Conservation (phyloP, 108 stramenopile genomes). For the Chaetoceros tenuissimus region DNA sequence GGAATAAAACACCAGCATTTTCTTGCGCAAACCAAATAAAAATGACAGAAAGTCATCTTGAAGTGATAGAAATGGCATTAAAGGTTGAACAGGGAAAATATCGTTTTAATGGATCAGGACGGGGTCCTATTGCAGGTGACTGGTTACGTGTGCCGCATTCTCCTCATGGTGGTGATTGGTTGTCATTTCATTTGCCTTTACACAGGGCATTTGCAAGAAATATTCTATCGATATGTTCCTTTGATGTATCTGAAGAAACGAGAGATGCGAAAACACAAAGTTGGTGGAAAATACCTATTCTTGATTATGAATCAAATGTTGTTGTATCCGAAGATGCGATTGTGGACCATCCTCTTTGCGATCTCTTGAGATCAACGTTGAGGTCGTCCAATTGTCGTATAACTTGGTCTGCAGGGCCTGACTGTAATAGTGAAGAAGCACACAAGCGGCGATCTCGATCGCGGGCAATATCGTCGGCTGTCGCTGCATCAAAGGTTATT, state of each 20-base stretch:
- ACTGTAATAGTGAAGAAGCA: constrained; percentile 68
- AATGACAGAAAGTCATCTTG: constrained; percentile 76
- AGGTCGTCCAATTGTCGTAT: constrained; percentile 78
- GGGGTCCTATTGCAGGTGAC: constrained; percentile 72
- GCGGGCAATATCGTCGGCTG: constrained; percentile 53
- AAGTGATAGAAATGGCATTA: constrained; percentile 69
- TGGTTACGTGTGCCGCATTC: constrained; percentile 87
- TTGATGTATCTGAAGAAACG: constrained; percentile 51
- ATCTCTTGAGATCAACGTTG: constrained; percentile 57
- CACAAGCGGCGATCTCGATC: constrained; percentile 61
- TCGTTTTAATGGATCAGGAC: constrained; percentile 16
- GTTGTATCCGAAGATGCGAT: constrained; percentile 15
- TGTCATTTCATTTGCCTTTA: constrained; percentile 84
- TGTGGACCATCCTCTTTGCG: constrained; percentile 53
- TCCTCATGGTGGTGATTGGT: constrained; percentile 68
- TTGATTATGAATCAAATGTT: constrained; percentile 41
- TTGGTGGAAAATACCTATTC: constrained; percentile 82
- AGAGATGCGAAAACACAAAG: constrained; percentile 34
- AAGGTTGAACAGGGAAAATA: constrained; percentile 32
- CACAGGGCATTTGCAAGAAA: constrained; percentile 77
- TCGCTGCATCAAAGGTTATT: constrained; percentile 82
- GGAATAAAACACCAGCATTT: constrained; percentile 49
- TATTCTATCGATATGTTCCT: constrained; percentile 53
- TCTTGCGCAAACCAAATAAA: constrained; percentile 78
- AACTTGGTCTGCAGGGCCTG: constrained; percentile 80